These are phyloP conservation scores for Cucurbita moschata DNA, from an alignment of 306 rosid species.

Conservation along the genomic window DNA sequence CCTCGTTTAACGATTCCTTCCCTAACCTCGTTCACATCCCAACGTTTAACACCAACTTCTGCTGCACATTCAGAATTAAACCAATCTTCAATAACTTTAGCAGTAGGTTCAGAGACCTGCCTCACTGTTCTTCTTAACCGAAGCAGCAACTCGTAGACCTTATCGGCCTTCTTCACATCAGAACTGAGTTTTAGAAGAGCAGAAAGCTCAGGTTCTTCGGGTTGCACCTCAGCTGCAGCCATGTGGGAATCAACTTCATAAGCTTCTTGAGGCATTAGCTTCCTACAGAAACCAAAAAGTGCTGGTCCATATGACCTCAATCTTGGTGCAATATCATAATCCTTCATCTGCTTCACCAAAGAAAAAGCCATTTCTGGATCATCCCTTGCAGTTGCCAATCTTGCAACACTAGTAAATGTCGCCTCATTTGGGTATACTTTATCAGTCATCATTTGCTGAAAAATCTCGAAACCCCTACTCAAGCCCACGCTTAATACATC, in stretches of 20 bases:
- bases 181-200: conserved; percentile 56
- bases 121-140: conserved; percentile 53
- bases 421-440: conserved; percentile 59
- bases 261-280: conserved; percentile 55
- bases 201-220: conserved; percentile 65
- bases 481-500: conserved; percentile 14
- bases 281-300: conserved; percentile 63
- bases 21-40: conserved; percentile 45
- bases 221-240: conserved; percentile 35
- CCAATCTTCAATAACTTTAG: conserved; percentile 51
- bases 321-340: conserved; percentile 36
- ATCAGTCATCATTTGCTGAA: conserved; percentile 48
- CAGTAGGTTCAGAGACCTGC: conserved; percentile 64
- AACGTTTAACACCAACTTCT: conserved; percentile 30
- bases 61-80: conserved; percentile 42
- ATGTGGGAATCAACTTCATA: conserved; percentile 62
- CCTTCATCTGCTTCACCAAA: conserved; percentile 59
- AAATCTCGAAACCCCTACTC: conserved; percentile 64
- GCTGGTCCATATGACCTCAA: conserved; percentile 85
- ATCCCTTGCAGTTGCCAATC: conserved; percentile 54
- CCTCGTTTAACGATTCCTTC: conserved; percentile 53
- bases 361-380: conserved; percentile 83
- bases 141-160: conserved; percentile 68
- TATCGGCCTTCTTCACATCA: conserved; percentile 26
- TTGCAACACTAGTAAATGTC: conserved; percentile 66